These are phyloP conservation scores for Chlorociboria aeruginascens DNA, from an alignment of 495 filamentous ascomycete genomes.

Conservation along the genomic window DNA sequence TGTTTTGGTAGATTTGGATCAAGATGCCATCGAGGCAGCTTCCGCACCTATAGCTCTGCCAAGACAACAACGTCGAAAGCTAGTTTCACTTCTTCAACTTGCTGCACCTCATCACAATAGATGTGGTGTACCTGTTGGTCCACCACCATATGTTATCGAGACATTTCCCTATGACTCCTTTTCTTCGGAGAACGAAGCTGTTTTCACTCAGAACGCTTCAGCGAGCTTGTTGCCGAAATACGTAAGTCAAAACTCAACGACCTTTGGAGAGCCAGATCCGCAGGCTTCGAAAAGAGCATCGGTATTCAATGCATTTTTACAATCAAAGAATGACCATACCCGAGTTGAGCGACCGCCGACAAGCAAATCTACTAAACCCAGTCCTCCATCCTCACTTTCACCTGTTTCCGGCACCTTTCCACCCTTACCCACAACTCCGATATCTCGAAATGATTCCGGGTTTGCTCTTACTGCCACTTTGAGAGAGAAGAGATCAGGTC, in stretches of 20 bases:
- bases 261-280: slow-evolving; percentile 60
- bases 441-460: slow-evolving; percentile 82
- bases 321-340: slow-evolving; percentile 54
- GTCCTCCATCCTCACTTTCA: slow-evolving; percentile 77
- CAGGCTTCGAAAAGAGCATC: slow-evolving; percentile 31
- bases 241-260: slow-evolving; percentile 75
- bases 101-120: slow-evolving; percentile 83
- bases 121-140: slow-evolving; percentile 74
- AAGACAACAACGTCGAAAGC: slow-evolving; percentile 79
- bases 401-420: slow-evolving; percentile 74
- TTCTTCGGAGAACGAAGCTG: slow-evolving; percentile 68
- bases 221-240: slow-evolving; percentile 69
- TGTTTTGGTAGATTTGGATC: slow-evolving; percentile 86
- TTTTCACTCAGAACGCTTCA: slow-evolving; percentile 60
- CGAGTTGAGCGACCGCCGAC: slow-evolving; percentile 69
- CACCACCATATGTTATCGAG: slow-evolving; percentile 89
- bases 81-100: slow-evolving; percentile 75
- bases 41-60: slow-evolving; percentile 62
- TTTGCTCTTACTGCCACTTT: slow-evolving; percentile 75
- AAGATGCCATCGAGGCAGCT: slow-evolving; percentile 76
- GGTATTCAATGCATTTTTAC: slow-evolving; percentile 85
- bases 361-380: slow-evolving; percentile 59
- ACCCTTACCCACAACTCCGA: slow-evolving; percentile 55
- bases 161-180: slow-evolving; percentile 83
- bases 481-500: slow-evolving; percentile 87